Conservation (phyloP, 2,329 filamentous ascomycete genomes). For the Colletotrichum coccodes region DNA sequence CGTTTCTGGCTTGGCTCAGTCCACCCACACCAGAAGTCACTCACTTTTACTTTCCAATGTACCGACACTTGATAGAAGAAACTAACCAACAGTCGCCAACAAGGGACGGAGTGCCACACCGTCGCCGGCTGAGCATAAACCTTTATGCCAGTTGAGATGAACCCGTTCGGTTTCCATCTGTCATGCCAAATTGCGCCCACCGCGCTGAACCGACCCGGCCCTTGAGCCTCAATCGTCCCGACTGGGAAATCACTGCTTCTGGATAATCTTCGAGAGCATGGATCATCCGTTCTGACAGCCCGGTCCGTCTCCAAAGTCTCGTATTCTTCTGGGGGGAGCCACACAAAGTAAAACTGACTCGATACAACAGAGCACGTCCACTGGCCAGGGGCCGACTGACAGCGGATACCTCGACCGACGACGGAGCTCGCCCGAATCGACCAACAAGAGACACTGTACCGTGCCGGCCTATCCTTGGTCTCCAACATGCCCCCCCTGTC, state of each 20-base stretch:
- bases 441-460: constrained; percentile 19
- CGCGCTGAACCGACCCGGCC: constrained; percentile 7
- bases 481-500: background rate
- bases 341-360: constrained; percentile 29
- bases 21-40: background rate
- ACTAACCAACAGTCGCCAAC: background rate
- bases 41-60: background rate
- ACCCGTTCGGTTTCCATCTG: background rate
- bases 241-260: constrained; percentile 24
- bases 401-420: constrained; percentile 32
- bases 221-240: constrained; percentile 27
- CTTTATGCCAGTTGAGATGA: constrained; percentile 22
- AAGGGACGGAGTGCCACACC: background rate
- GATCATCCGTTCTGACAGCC: constrained; percentile 27
- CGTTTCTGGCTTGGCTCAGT: constrained; percentile 18
- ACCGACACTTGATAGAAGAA: background rate
- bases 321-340: constrained; percentile 23
- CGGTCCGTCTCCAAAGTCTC: constrained; percentile 26
- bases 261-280: constrained; percentile 27
- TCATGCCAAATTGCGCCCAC: background rate
- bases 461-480: constrained; percentile 24
- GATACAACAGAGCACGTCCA: constrained; percentile 28
- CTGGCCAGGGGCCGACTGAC: constrained; percentile 24
- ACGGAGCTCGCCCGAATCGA: constrained; percentile 30
- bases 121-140: constrained; percentile 9